phyloP scores from a whole-genome alignment of 768 basidiomycete genomes.

The Dentipellis sp. region DNA sequence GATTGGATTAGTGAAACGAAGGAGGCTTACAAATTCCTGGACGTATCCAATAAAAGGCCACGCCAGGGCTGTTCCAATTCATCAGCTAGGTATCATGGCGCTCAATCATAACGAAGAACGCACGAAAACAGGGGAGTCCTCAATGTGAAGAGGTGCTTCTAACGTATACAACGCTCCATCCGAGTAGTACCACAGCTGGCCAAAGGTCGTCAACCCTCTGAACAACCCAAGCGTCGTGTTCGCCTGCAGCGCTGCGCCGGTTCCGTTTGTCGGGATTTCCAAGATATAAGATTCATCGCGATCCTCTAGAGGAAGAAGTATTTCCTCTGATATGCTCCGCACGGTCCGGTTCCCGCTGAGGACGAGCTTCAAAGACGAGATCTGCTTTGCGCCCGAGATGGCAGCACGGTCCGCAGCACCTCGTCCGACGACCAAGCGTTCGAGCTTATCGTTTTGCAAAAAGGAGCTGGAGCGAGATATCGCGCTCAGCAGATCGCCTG shows the following conservation, averaged over 20 bases:
- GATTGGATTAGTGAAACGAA: no score
- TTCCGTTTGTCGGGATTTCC: constrained; percentile 42
- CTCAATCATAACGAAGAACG: constrained; percentile 16
- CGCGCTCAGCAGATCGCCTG: constrained; percentile 48
- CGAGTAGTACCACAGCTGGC: constrained; percentile 50
- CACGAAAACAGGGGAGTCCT: constrained; percentile 61
- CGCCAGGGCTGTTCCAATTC: constrained; percentile 46
- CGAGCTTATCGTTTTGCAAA: constrained; percentile 44
- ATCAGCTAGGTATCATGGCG: background rate
- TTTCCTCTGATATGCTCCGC: constrained; percentile 35
- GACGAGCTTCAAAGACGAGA: constrained; percentile 20
- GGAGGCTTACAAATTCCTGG: constrained; percentile 50
- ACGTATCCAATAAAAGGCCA: constrained; percentile 72
- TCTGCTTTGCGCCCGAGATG: constrained; percentile 30
- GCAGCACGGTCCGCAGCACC: constrained; percentile 35
- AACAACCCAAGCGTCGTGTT: constrained; percentile 60
- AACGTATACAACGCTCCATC: constrained; percentile 39
- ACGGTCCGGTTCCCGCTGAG: background rate
- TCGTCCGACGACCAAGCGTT: constrained; percentile 50
- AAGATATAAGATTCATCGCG: constrained; percentile 57
- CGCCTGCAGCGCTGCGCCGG: constrained; percentile 44
- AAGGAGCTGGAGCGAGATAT: constrained; percentile 29
- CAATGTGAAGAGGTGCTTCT: constrained; percentile 47
- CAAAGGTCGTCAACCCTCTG: constrained; percentile 71
- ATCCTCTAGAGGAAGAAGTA: constrained; percentile 37